These are phyloP conservation scores for Biscogniauxia marginata DNA, from an alignment of 2,329 filamentous ascomycete genomes.

Conservation along the genomic window DNA sequence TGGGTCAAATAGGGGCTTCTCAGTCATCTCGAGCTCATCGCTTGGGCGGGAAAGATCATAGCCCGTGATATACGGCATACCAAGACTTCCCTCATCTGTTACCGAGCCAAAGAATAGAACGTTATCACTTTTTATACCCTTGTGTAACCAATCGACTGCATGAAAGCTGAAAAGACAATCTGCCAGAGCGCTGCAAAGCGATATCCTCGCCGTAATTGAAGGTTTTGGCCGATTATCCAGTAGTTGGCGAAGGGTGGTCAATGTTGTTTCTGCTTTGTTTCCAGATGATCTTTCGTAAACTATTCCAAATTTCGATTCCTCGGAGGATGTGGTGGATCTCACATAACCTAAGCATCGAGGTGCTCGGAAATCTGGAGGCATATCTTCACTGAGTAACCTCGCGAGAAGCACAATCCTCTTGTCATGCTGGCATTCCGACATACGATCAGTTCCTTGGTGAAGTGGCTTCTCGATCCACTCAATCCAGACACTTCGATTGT, in stretches of 20 bases:
- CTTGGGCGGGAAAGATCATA: slow-evolving; percentile 46
- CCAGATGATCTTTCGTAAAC: slow-evolving; percentile 5
- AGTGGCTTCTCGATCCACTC: slow-evolving; percentile 8
- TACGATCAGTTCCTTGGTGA: too few species aligned
- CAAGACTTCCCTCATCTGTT: slow-evolving; percentile 25
- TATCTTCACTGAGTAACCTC: slow-evolving; percentile 3
- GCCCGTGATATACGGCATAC: slow-evolving; percentile 42
- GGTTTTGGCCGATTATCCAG: slow-evolving; percentile 5
- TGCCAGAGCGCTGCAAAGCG: slow-evolving; percentile 7
- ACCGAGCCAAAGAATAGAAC: slow-evolving; percentile 43
- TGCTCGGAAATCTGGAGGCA: slow-evolving; percentile 3
- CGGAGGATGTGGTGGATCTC: neutral
- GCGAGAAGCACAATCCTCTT: slow-evolving; percentile 1
- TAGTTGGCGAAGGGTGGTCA: slow-evolving; percentile 6
- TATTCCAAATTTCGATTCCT: slow-evolving; percentile 2
- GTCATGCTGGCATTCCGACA: neutral
- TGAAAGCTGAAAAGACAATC: slow-evolving; percentile 35
- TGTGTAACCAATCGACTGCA: slow-evolving; percentile 53
- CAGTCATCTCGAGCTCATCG: slow-evolving; percentile 41
- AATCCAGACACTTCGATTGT: slow-evolving; percentile 5
- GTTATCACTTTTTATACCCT: slow-evolving; percentile 48
- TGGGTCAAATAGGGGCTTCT: slow-evolving; percentile 36
- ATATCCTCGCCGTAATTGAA: slow-evolving; percentile 3
- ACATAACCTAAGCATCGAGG: slow-evolving; percentile 13
- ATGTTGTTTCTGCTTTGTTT: neutral